These are phyloP conservation scores for Groenewaldozyma sp. DNA, from an alignment of 1,139 yeast species.

Conservation along the genomic window DNA sequence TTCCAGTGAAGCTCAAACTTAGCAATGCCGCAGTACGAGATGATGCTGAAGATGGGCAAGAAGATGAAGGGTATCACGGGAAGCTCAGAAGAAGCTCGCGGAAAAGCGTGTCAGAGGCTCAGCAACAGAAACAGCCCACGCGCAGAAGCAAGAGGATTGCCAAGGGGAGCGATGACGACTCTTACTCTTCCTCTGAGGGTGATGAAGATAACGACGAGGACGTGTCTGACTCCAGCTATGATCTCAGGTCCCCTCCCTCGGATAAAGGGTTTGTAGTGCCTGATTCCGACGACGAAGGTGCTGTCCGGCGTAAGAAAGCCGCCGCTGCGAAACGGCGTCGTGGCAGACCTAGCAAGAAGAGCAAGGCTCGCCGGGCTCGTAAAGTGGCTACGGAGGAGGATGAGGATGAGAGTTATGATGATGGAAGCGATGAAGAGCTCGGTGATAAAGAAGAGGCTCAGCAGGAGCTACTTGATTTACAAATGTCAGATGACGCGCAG, in stretches of 20 bases:
- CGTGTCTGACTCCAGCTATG: conserved; percentile 4
- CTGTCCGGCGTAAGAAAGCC: conserved; percentile 6
- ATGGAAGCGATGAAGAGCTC: conserved; percentile 15
- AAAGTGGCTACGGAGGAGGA: conserved; percentile 1
- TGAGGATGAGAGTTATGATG: conserved; percentile 20
- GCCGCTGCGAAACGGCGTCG: neutral
- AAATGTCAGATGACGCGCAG: conserved; percentile 31
- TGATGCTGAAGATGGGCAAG: conserved; percentile 18
- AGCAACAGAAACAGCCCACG: conserved; percentile 4
- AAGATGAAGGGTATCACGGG: conserved; percentile 3
- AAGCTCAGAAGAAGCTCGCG: conserved; percentile 14
- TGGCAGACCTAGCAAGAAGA: neutral
- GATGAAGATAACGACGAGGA: conserved; percentile 18
- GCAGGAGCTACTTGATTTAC: conserved; percentile 29
- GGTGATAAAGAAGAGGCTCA: conserved; percentile 28
- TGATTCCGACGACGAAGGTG: conserved; percentile 19
- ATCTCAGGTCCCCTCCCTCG: conserved; percentile 6
- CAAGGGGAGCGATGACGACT: conserved; percentile 12
- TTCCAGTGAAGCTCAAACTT: conserved; percentile 16
- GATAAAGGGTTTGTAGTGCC: conserved; percentile 12
- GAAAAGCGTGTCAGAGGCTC: conserved; percentile 10
- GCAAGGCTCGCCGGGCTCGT: neutral
- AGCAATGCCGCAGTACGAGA: conserved; percentile 14
- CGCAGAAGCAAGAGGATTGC: conserved; percentile 11
- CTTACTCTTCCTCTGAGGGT: neutral